Conservation (phyloP, 2,329 filamentous ascomycete species). For the Trichoderma pleuroti region DNA sequence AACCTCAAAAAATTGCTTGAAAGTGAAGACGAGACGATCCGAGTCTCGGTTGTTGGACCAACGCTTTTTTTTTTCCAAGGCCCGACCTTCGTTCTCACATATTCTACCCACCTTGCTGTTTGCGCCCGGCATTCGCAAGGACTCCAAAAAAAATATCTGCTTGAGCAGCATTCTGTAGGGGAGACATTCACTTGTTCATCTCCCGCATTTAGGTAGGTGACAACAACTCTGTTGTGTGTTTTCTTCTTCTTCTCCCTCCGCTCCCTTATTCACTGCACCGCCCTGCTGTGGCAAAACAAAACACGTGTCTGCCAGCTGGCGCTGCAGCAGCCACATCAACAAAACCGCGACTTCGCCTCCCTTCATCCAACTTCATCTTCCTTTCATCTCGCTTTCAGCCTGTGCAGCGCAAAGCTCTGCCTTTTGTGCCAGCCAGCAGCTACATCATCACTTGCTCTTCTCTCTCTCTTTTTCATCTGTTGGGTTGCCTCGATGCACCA, state of each 20-base stretch:
- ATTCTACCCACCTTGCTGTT: constrained; percentile 17
- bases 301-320: constrained; percentile 12
- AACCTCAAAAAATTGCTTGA: constrained; percentile 24
- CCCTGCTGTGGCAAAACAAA: constrained; percentile 6
- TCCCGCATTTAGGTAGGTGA: constrained; percentile 67
- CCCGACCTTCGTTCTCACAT: constrained; percentile 15
- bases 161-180: constrained; percentile 55
- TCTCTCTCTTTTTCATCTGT: background rate
- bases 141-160: constrained; percentile 19
- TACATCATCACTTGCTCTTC: background rate
- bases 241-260: background rate
- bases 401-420: background rate
- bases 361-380: constrained; percentile 23
- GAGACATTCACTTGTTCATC: constrained; percentile 99
- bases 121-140: constrained; percentile 25
- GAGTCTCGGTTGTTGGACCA: constrained; percentile 19
- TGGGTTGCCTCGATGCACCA: background rate
- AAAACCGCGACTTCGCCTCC: constrained; percentile 27
- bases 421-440: background rate
- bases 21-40: constrained; percentile 31
- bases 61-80: constrained; percentile 5
- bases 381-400: constrained; percentile 24
- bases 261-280: constrained; percentile 22
- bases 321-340: background rate
- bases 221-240: constrained; percentile 4